phyloP scores from a whole-genome alignment of 2,329 filamentous ascomycete species.

The Penicillium sp. region DNA sequence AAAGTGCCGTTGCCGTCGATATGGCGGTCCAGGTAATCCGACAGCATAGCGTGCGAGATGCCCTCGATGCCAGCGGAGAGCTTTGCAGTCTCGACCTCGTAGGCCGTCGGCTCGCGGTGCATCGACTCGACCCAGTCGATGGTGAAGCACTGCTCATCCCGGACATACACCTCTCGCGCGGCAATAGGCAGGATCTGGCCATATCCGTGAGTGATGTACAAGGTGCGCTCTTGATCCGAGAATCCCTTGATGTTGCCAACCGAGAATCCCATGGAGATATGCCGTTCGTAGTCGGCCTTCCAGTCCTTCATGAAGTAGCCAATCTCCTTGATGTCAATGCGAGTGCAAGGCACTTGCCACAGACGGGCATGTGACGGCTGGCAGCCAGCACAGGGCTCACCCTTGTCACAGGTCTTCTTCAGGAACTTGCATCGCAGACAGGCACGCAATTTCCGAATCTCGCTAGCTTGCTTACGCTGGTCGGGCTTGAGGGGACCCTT shows the following conservation, averaged over 20 bases:
- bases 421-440: constrained; percentile 97
- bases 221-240: constrained; percentile 60
- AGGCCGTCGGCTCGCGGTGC: constrained; percentile 73
- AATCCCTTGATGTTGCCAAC: constrained; percentile 94
- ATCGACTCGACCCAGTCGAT: constrained; percentile 90
- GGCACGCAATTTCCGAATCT: constrained; percentile 91
- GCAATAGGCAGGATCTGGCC: constrained; percentile 90
- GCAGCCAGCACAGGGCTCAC: constrained; percentile 92
- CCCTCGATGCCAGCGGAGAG: constrained; percentile 88
- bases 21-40: constrained; percentile 93
- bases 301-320: constrained; percentile 99
- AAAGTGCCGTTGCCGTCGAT: constrained; percentile 88
- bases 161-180: constrained; percentile 90
- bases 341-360: constrained; percentile 97
- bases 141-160: constrained; percentile 88
- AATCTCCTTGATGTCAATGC: constrained; percentile 98
- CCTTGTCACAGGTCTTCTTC: constrained; percentile 99
- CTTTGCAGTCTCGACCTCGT: constrained; percentile 83
- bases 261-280: constrained; percentile 82
- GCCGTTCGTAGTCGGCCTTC: constrained; percentile 95
- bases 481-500: constrained; percentile 88
- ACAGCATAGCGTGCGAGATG: constrained; percentile 75
- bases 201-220: constrained; percentile 97
- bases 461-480: constrained; percentile 93
- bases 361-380: constrained; percentile 92